Evolutionary conservation across 352 stramenopile species (phyloP), one percentile per base, ranked within the genome.

Genomic region (Phytophthora citrophthora): DNA sequence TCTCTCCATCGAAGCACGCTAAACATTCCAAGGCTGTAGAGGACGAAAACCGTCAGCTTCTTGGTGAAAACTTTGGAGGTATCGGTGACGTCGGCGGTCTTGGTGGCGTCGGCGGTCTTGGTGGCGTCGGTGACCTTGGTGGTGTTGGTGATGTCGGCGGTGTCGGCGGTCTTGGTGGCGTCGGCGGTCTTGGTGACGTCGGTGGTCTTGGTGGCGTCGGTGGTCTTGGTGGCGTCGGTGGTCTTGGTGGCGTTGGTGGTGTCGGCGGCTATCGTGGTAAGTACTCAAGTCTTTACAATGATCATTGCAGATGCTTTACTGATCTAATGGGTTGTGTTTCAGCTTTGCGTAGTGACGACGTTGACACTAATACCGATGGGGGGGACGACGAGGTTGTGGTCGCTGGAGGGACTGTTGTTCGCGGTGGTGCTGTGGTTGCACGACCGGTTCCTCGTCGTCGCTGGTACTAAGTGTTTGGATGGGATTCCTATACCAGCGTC

Each of bases 341-440:
- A 76, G 68, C 56, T 8, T 44, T 76, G 47, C 29, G 26, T 29
- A 29, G 26, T 29, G 26, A 29, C 26, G 26, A 54, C 11, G 46
- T 51, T 20, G 41, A 16, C 23, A 23, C 20, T 20, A 20, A 20
- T 20, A 20, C 11, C 13, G 23, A 53, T 24, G 16, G 31, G 9
- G 18, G 46, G 9, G 32, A 63, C 49, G 53, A 76, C 9, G 68
- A 76, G 53, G 23, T 54, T 31, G 63, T 70, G 31, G 53, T 69
- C 24, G 68, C 47, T 36, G 57, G 63, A 24, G 27, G 53, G 4
- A 38, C 47, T 36, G 63, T 32, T 44, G 68, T 61, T 23, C 38
- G 56, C 49, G 57, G 68, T 11, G 68, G 68, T 40, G 63, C 53
- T 63, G 63, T 68, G 44, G 68, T 60, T 58, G 45, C 47, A 49